These are phyloP conservation scores for Camelina hispida DNA, from an alignment of 345 rosid species.

Conservation along the genomic window DNA sequence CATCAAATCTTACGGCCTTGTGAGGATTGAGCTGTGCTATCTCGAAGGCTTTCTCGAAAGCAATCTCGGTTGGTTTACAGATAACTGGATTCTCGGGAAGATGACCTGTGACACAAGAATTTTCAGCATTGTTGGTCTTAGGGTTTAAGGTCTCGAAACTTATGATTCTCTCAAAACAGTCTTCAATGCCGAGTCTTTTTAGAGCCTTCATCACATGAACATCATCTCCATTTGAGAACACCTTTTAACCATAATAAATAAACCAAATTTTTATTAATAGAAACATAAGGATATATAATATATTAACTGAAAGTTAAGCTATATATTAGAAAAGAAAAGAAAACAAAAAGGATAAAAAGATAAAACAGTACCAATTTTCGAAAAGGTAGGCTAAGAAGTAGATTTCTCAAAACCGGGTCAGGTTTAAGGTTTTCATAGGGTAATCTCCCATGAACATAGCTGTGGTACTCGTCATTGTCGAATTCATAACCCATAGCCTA, in stretches of 20 bases:
- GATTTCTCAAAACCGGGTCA: slow-evolving; percentile 71
- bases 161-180: slow-evolving; percentile 86
- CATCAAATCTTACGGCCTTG: slow-evolving; percentile 14
- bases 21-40: slow-evolving; percentile 67
- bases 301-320: not conserved
- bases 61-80: slow-evolving; percentile 73
- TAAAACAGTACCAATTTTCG: slow-evolving; percentile 65
- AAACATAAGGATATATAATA: no score
- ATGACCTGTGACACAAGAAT: slow-evolving; percentile 45
- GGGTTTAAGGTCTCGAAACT: slow-evolving; percentile 89
- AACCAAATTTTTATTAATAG: not conserved
- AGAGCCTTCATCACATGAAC: slow-evolving; percentile 65
- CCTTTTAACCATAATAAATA: slow-evolving; percentile 50
- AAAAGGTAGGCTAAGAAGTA: slow-evolving; percentile 65
- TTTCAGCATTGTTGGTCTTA: slow-evolving; percentile 37
- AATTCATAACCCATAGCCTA: slow-evolving; percentile 85
- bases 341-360: not conserved
- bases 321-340: not conserved
- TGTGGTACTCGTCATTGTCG: slow-evolving; percentile 76
- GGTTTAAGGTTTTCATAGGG: slow-evolving; percentile 80
- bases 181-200: slow-evolving; percentile 75
- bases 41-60: slow-evolving; percentile 65
- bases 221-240: slow-evolving; percentile 88
- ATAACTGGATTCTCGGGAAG: slow-evolving; percentile 63
- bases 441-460: slow-evolving; percentile 77